Evolutionary conservation across 345 rosid genomes (phyloP).

Genomic region (Isatis tinctoria): DNA sequence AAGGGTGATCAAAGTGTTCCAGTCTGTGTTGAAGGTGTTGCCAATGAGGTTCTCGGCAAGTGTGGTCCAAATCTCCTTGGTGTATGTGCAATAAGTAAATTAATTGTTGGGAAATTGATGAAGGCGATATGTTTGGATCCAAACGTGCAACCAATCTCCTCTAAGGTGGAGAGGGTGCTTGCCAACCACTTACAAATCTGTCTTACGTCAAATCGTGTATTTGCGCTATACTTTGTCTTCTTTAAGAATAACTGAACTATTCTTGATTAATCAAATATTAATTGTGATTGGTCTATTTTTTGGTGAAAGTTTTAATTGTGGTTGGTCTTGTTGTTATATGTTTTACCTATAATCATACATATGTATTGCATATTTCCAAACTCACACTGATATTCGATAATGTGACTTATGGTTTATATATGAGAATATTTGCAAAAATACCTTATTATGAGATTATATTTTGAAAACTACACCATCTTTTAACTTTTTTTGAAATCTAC

Average conservation of each 20-base stretch:
- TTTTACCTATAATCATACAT: background rate
- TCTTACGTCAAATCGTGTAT: background rate
- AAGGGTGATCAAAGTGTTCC: no score
- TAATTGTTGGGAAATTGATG: background rate
- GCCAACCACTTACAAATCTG: background rate
- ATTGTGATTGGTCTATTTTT: background rate
- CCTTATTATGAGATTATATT: no score
- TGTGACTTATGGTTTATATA: background rate
- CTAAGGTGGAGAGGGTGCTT: conserved; percentile 2
- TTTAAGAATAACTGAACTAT: background rate
- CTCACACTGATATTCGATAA: background rate
- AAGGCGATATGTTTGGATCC: background rate
- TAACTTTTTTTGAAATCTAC: no score
- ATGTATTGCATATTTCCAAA: background rate
- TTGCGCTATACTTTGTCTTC: background rate
- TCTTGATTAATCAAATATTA: no score
- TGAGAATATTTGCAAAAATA: no score
- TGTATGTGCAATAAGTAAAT: no score
- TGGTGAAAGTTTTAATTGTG: background rate
- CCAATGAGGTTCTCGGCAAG: no score
- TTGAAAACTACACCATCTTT: no score
- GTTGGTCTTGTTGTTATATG: background rate
- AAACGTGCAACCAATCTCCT: conserved; percentile 35
- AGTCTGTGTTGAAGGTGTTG: no score
- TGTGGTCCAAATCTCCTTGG: no score